These are phyloP conservation scores for Cetradonia linearis DNA, from an alignment of 495 filamentous ascomycete species.

Conservation along the genomic window DNA sequence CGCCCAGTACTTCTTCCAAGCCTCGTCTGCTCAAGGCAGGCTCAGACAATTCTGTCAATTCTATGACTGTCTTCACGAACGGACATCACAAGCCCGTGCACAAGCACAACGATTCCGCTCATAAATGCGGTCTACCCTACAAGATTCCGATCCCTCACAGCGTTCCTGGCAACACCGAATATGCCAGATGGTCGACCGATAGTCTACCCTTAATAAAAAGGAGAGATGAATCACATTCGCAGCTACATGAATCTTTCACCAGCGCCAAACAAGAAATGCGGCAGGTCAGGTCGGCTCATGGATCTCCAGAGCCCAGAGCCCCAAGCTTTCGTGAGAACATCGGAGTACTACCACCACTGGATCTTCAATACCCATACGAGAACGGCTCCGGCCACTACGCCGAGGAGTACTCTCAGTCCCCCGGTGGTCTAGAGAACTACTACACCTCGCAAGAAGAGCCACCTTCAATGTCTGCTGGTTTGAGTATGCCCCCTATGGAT, in stretches of 20 bases:
- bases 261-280: conserved; percentile 39
- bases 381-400: conserved; percentile 42
- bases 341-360: conserved; percentile 54
- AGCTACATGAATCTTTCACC: conserved; percentile 33
- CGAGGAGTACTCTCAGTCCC: conserved; percentile 35
- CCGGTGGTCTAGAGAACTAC: conserved; percentile 30
- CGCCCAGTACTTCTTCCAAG: conserved; percentile 41
- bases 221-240: conserved; percentile 32
- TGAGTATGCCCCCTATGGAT: conserved; percentile 55
- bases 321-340: conserved; percentile 50
- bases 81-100: conserved; percentile 90
- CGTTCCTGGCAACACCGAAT: conserved; percentile 48
- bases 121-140: conserved; percentile 74
- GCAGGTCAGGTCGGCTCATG: conserved; percentile 57
- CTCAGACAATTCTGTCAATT: conserved; percentile 63
- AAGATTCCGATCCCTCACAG: conserved; percentile 64
- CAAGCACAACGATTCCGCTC: conserved; percentile 76
- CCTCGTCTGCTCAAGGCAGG: conserved; percentile 69
- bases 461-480: conserved; percentile 55
- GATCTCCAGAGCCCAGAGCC: conserved; percentile 54
- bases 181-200: conserved; percentile 60
- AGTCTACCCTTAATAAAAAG: conserved; percentile 46
- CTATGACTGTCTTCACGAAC: conserved; percentile 77
- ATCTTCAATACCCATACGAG: conserved; percentile 48
- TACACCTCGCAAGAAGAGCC: conserved; percentile 46